A percentile compares a stretch with the other conserved stretches of the same genome.
Evolutionary conservation across 345 rosid species (phyloP).

Genomic region (Pugionium dolabratum): DNA sequence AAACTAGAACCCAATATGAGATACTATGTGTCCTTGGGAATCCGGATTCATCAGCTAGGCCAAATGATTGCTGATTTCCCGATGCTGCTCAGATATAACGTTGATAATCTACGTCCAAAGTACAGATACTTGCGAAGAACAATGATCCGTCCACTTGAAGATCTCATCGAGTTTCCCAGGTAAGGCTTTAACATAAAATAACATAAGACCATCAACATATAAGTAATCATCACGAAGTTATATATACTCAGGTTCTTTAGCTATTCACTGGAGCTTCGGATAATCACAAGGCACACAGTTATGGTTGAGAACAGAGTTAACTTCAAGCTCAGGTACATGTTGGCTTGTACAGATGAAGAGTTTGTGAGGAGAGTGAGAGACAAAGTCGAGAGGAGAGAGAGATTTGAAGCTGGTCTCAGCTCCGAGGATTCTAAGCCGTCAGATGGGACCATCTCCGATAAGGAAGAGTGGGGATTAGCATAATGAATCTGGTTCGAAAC

Average conservation of each 20-base stretch:
- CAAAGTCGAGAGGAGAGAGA: constrained; percentile 61
- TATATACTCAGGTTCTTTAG: constrained; percentile 72
- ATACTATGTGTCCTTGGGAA: constrained; percentile 77
- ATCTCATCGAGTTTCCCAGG: constrained; percentile 90
- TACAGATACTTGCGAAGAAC: constrained; percentile 73
- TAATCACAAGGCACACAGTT: constrained; percentile 74
- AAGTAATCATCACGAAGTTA: background rate
- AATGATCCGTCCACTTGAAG: constrained; percentile 83
- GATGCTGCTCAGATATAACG: constrained; percentile 74
- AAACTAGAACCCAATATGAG: constrained; percentile 76
- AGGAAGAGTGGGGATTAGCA: constrained; percentile 19
- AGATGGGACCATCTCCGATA: constrained; percentile 6
- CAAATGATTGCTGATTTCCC: constrained; percentile 93
- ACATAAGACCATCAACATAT: background rate
- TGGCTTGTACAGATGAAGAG: constrained; percentile 67
- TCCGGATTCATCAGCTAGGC: constrained; percentile 59
- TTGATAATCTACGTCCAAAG: constrained; percentile 75
- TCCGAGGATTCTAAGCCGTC: constrained; percentile 22
- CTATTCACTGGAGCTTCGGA: constrained; percentile 77
- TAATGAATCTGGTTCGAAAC: constrained; percentile 1
- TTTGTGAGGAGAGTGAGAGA: constrained; percentile 59
- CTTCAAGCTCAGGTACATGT: constrained; percentile 76
- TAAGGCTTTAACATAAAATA: constrained; percentile 24
- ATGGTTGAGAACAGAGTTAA: constrained; percentile 75
- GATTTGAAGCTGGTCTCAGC: constrained; percentile 54